Base-by-base conservation (phyloP, 768 basidiomycete genomes). In the Leccinellum albellum region DNA sequence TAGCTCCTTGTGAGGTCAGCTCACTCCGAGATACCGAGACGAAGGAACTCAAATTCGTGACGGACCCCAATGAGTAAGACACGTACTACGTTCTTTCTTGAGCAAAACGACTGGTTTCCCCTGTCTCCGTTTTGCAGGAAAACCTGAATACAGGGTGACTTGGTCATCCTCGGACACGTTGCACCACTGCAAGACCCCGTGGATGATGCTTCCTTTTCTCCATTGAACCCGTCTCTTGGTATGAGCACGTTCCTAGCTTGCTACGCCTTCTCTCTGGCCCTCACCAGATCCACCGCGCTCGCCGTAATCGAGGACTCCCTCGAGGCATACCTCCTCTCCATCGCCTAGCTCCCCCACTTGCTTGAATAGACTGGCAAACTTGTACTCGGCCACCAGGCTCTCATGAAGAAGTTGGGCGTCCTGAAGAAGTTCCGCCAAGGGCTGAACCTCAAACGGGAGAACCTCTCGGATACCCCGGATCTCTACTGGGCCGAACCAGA, bases 401-500 rank as follows among this genome's bases (percentile, higher is more conserved):
- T 98, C 53, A 94, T 98, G 64, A 90, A 89, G 75, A 94, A 96
- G 71, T 79, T 98, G 2, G 96, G 96, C 10, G 85, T 90, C 66
- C 78, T 98, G 53, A 87, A 98, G 82, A 88, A 87, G 65, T 91
- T 98, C 70, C 80, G 96, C 45, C 96, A 98, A 74, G 87, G 91
- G 23, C 77, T 97, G 28, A 98, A 97, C 65, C 82, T 98, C 52
- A 93, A 90, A 64, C 78, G 88, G 46, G 89, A 93, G 68, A 95
- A 93, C 64, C 91, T 94, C 65, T 85, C 86, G 48, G 94, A 95
- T 65, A 85, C 87, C 1, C 92, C 91, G 0, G 90, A 97, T 71
- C 88, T 98, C 62, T 94, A 97, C 70, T 98, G 96, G 95, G 81
- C 88, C 17, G 92, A 97, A 67, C 92, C 94, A 1, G 89, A 87